These are phyloP conservation scores for Fistulifera solaris DNA, from an alignment of 108 stramenopile species.

Conservation along the genomic window DNA sequence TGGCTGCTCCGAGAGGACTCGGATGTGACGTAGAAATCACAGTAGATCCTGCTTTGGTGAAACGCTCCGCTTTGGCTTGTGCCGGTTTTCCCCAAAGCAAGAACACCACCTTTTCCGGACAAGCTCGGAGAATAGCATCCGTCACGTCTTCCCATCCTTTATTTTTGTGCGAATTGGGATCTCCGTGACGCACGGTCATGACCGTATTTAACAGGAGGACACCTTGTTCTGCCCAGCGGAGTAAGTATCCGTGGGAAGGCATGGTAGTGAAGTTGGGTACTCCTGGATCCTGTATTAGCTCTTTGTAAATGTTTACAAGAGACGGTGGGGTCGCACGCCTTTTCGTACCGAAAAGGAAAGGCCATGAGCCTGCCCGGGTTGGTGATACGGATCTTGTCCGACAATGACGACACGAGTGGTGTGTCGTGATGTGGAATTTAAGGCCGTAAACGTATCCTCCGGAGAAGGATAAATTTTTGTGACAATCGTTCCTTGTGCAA, in stretches of 20 bases:
- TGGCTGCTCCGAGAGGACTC: constrained; percentile 85
- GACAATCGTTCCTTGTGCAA: constrained; percentile 10
- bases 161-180: constrained; percentile 87
- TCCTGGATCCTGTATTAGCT: constrained; percentile 38
- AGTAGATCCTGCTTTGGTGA: constrained; percentile 6
- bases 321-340: constrained; percentile 84
- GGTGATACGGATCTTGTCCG: constrained; percentile 99
- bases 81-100: constrained; percentile 98
- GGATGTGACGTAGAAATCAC: constrained; percentile 73
- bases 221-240: constrained; percentile 89
- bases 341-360: constrained; percentile 84
- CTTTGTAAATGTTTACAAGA: constrained; percentile 89
- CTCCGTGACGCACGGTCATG: constrained; percentile 84
- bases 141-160: constrained; percentile 96
- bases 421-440: constrained; percentile 79
- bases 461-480: constrained; percentile 76
- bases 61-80: constrained; percentile 36
- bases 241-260: constrained; percentile 67
- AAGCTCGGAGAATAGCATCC: constrained; percentile 63
- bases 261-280: constrained; percentile 17
- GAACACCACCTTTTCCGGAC: constrained; percentile 79
- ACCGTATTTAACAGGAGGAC: constrained; percentile 96
- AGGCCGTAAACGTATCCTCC: constrained; percentile 76
- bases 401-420: constrained; percentile 88
- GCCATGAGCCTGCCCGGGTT: constrained; percentile 79